These are phyloP conservation scores for Candida arabinofermentans DNA, from an alignment of 805 yeast species.

Conservation along the genomic window DNA sequence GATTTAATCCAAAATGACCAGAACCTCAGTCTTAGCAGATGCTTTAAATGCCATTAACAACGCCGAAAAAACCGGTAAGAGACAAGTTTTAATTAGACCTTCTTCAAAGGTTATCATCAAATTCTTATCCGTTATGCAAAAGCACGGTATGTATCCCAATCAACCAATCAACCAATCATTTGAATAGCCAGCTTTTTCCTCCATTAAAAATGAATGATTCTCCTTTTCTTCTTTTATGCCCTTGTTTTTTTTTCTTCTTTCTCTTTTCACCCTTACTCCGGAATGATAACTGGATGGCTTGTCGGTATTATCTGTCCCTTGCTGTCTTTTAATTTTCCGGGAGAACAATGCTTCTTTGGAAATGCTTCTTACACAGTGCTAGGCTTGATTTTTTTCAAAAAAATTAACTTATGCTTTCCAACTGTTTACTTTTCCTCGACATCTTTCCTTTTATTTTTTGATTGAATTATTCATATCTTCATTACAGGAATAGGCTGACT, in stretches of 20 bases:
- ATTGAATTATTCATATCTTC: background rate
- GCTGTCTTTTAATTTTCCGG: conserved; percentile 99
- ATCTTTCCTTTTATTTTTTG: conserved; percentile 19
- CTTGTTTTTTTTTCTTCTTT: background rate
- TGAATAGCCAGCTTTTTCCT: too few relatives aligned
- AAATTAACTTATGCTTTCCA: conserved; percentile 26
- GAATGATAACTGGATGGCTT: conserved; percentile 98
- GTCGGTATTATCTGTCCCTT: conserved; percentile 78
- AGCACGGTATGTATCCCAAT: conserved; percentile 64
- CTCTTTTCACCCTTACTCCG: conserved; percentile 51
- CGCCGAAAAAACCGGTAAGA: conserved; percentile 99
- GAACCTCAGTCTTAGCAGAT: conserved; percentile 98
- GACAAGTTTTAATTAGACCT: conserved; percentile 98
- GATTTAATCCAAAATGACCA: conserved; percentile 63
- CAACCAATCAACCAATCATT: too few relatives aligned
- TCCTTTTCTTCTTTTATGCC: background rate
- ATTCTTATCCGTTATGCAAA: conserved; percentile 95
- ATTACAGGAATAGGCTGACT: too few relatives aligned
- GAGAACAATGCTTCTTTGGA: conserved; percentile 42
- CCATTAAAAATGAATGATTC: too few relatives aligned
- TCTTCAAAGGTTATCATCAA: conserved; percentile 97
- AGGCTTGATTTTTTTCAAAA: conserved; percentile 25
- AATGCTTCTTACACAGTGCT: conserved; percentile 66
- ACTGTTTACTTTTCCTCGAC: conserved; percentile 72
- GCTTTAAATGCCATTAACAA: conserved; percentile 97